Conservation (phyloP, 345 rosid species). For the Turnera subulata region DNA sequence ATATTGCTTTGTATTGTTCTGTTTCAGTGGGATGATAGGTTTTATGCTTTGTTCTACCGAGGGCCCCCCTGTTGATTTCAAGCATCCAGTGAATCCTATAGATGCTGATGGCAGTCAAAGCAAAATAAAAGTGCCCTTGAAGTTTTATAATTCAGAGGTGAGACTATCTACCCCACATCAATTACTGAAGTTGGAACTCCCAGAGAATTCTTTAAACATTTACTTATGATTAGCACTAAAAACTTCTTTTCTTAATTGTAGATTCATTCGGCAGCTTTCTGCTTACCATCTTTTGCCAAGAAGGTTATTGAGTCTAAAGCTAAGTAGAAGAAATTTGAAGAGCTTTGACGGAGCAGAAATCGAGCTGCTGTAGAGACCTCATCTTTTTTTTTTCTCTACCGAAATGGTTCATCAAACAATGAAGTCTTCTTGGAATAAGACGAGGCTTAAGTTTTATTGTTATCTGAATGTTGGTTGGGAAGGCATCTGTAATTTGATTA, state of each 20-base stretch:
- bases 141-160: conserved; percentile 83
- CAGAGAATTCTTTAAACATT: neutral
- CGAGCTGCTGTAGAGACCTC: conserved; percentile 6
- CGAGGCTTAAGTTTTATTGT: conserved; percentile 5
- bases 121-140: conserved; percentile 53
- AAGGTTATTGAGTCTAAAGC: conserved; percentile 63
- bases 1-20: conserved; percentile 1
- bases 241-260: conserved; percentile 28
- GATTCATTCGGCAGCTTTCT: conserved; percentile 95
- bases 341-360: conserved; percentile 4
- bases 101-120: conserved; percentile 36
- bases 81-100: conserved; percentile 70
- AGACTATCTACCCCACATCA: neutral
- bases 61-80: conserved; percentile 85
- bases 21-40: conserved; percentile 86
- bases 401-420: conserved; percentile 9
- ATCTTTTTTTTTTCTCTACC: conserved; percentile 4
- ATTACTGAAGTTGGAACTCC: neutral
- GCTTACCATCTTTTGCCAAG: conserved; percentile 91
- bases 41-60: conserved; percentile 97
- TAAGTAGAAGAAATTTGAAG: conserved; percentile 23
- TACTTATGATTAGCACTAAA: neutral
- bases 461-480: too few species aligned
- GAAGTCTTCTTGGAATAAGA: conserved; percentile 22
- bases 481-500: too few species aligned